Evolutionary conservation across 345 rosid genomes (phyloP).

Genomic region (Salix koriyanagi): DNA sequence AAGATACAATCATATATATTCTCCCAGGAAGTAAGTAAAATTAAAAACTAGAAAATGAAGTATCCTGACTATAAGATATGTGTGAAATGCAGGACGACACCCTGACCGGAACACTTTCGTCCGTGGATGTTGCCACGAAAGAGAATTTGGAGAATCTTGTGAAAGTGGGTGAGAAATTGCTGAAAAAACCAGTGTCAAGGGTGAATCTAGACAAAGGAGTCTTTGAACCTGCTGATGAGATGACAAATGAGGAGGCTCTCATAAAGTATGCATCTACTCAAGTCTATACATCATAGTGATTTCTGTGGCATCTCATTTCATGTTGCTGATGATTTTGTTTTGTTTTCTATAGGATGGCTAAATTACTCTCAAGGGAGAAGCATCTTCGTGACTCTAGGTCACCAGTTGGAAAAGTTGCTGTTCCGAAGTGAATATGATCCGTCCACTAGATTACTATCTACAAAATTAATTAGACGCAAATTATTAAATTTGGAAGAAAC

Average conservation of each 20-base stretch:
- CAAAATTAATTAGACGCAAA: no score
- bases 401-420: slow-evolving; percentile 15
- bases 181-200: slow-evolving; percentile 46
- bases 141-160: slow-evolving; percentile 29
- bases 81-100: slow-evolving; percentile 17
- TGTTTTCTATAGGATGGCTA: slow-evolving; percentile 47
- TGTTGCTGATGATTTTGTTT: neutral
- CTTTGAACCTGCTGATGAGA: slow-evolving; percentile 25
- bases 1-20: no score
- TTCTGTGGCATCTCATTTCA: no score
- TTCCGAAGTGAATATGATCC: neutral
- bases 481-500: no score
- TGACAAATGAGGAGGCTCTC: slow-evolving; percentile 57
- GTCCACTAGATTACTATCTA: neutral
- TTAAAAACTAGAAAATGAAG: no score
- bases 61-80: no score
- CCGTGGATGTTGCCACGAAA: no score
- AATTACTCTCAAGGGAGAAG: slow-evolving; percentile 56
- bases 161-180: slow-evolving; percentile 44
- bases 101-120: slow-evolving; percentile 36
- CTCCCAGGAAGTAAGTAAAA: no score
- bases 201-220: slow-evolving; percentile 48
- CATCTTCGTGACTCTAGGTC: slow-evolving; percentile 38
- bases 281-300: neutral
- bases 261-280: slow-evolving; percentile 24